Evolutionary conservation across 768 basidiomycete genomes (phyloP), one percentile per base, ranked within the genome.

Genomic region (Antrodiella citrinella): DNA sequence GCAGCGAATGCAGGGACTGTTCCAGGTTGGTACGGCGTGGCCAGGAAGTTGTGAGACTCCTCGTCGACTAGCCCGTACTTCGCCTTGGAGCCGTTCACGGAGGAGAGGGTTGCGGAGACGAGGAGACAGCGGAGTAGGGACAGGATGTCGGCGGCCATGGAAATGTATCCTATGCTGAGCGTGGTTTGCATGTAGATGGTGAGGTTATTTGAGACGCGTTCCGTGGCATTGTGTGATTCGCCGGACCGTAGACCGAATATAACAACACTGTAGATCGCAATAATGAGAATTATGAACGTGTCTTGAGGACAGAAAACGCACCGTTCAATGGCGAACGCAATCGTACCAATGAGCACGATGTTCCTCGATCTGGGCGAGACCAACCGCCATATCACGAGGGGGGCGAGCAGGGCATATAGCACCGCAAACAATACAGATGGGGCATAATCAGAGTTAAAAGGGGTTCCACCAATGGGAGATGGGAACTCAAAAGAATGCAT

Each of bases 351-450:
- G 18, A 53, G n/a, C 5, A 53, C 21, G 47, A 9, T 38, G 11
- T 52, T 60, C 22, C 60, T 49, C 13, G 59, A 56, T 4, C 23
- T 13, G 3, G n/a, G 39, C 13, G 44, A 21, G 19, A 41, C 39
- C 4, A 53, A 18, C 10, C 62, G 56, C 45, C 50, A 58, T 18
- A 59, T 4, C 11, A 45, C 47, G 11, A 59, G 18, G 9, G 58
- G 54, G 13, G 54, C 24, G 15, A 60, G 48, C 19, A 55, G 26
- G 9, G 30, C 58, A 46, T 61, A 62, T 4, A 54, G 47, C 4
- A 53, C 25, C 3, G 56, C 47, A 51, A 64, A 62, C 10, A 64
- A 11, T 26, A 62, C 56, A 10, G 60, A 59, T 4, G 63, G 63
- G 5, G 45, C 57, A 40, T 58, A 57, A 48, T 64, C 63, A 5